Evolutionary conservation across 345 rosid species (phyloP).

Genomic region (Camelina hispida): DNA sequence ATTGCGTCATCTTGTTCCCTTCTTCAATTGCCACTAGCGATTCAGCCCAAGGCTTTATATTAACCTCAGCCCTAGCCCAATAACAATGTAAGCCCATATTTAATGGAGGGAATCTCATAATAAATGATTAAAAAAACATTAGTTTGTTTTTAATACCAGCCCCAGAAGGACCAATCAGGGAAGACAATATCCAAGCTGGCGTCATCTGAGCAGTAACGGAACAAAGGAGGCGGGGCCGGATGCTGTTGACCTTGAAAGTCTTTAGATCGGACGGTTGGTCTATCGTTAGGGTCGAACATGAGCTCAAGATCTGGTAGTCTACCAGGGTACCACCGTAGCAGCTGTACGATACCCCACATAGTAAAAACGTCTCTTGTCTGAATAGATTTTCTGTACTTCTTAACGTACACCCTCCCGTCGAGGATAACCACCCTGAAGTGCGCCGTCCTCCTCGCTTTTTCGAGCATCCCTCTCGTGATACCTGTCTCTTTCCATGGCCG

Average conservation of each 20-base stretch:
- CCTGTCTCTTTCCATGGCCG: constrained; percentile 69
- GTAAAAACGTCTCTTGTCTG: constrained; percentile 63
- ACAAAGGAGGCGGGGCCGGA: constrained; percentile 65
- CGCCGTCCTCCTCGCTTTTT: constrained; percentile 56
- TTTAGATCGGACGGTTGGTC: constrained; percentile 50
- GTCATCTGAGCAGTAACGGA: constrained; percentile 64
- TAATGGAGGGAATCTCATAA: too few relatives aligned
- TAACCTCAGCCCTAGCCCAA: constrained; percentile 55
- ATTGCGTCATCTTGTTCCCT: constrained; percentile 48
- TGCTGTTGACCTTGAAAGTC: constrained; percentile 48
- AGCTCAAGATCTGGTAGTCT: constrained; percentile 72
- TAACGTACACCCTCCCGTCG: constrained; percentile 61
- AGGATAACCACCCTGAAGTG: constrained; percentile 64
- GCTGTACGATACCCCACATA: constrained; percentile 79
- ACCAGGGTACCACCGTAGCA: constrained; percentile 71
- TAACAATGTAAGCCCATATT: neutral
- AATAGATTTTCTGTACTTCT: constrained; percentile 54
- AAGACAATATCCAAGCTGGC: constrained; percentile 63
- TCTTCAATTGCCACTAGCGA: constrained; percentile 48
- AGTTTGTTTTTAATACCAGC: constrained; percentile 59
- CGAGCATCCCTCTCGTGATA: constrained; percentile 62
- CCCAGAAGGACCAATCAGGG: constrained; percentile 94
- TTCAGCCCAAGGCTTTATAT: constrained; percentile 56
- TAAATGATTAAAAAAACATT: too few relatives aligned
- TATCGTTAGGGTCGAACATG: constrained; percentile 67